Evolutionary conservation across 441 rosid genomes (phyloP), one percentile per base, ranked within the genome.

Genomic region (Gossypium trilobum): DNA sequence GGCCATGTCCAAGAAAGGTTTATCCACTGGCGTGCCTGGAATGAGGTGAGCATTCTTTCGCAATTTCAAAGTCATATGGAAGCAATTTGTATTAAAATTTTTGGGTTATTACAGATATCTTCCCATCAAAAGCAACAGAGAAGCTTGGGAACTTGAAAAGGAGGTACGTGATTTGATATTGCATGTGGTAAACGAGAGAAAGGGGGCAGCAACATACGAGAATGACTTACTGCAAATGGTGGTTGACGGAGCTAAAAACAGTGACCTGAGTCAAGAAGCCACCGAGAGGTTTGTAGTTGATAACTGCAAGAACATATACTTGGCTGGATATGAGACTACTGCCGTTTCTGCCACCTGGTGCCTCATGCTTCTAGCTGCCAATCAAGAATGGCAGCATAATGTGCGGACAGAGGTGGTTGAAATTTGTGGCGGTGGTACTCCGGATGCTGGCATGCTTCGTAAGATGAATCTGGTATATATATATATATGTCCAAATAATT

Each of bases 241-340:
- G 48, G 73, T 82, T 4, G 79, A 85, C 62, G 81, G 82, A 36
- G 83, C 87, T 14, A 65, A 75, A 79, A 70, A 7, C 4, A 73
- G 80, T 19, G 70, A 83, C 7, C 63, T 76, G 8, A 71, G 60
- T 58, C 70, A 70, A 51, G 79, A 78, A 61, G 81, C 78, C 14
- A 70, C 27, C 10, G 78, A 79, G 19, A 73, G 73, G 23, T 87
- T 83, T 73, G 72, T 82, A 0, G 85, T 85, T 7, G 88, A 85
- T 61, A 87, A 87, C 71, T 85, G 86, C 83, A 85, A 83, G 84
- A 83, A 85, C 73, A 83, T 85, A 46, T 85, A 83, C 75, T 63
- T 78, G 55, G 87, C 90, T 0, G 87, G 87, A 27, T 85, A 61
- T 42, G 90, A 87, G 78, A 82, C 87, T 6, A 80, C 85, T 0